These are phyloP conservation scores for Patellifolia procumbens DNA, from an alignment of 179 eudicot species.

Conservation along the genomic window DNA sequence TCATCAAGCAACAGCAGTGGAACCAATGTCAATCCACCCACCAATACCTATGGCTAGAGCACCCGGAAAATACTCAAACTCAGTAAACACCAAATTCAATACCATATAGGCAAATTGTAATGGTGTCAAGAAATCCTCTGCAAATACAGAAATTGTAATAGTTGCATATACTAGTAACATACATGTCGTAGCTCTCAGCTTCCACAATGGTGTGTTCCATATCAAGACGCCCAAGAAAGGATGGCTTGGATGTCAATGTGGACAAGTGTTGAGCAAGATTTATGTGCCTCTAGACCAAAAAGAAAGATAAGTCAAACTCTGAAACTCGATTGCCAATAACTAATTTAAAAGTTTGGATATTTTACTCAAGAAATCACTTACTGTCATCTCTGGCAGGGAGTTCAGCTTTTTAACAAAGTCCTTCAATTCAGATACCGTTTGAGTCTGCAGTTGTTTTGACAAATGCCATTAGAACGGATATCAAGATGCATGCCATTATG, in stretches of 20 bases:
- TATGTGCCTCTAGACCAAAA: conserved; percentile 83
- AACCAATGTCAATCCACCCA: not conserved
- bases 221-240: conserved; percentile 88
- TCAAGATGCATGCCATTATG: not conserved
- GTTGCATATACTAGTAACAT: conserved; percentile 44
- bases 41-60: not conserved
- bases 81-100: not conserved
- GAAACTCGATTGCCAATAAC: conserved; percentile 10
- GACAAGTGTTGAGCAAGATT: conserved; percentile 95
- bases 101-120: not conserved
- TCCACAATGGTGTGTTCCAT: conserved; percentile 97
- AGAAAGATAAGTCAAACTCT: conserved; percentile 21
- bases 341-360: conserved; percentile 8
- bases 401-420: conserved; percentile 98
- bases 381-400: conserved; percentile 97
- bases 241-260: conserved; percentile 81
- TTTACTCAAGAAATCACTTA: conserved; percentile 45
- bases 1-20: not conserved
- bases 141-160: not conserved
- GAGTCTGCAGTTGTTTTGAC: conserved; percentile 54
- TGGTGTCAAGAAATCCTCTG: not conserved
- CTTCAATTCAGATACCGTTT: conserved; percentile 90
- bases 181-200: conserved; percentile 93
- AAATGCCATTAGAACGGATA: conserved; percentile 18
- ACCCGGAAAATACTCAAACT: not conserved